These are phyloP conservation scores for Artemisia annua DNA, from an alignment of 129 eudicot genomes.

Conservation along the genomic window DNA sequence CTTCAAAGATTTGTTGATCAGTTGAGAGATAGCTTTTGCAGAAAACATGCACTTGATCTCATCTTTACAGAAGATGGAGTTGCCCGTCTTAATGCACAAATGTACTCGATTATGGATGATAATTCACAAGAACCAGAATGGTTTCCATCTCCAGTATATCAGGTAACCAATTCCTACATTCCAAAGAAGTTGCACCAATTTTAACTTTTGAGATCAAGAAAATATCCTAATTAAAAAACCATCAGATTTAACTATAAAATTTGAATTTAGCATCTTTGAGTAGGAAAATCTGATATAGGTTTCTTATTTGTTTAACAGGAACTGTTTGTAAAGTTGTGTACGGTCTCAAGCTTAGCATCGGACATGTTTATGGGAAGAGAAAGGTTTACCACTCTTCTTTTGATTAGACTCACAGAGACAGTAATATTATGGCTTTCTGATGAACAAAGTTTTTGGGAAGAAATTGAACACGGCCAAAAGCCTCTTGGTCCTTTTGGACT, in stretches of 20 bases:
- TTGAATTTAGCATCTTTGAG: neutral
- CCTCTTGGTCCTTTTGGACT: conserved; percentile 87
- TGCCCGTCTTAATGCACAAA: conserved; percentile 54
- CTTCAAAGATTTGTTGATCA: conserved; percentile 78
- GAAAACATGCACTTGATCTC: conserved; percentile 88
- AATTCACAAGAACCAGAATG: conserved; percentile 63
- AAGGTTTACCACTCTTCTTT: conserved; percentile 78
- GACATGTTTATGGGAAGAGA: conserved; percentile 90
- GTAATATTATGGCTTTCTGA: conserved; percentile 88
- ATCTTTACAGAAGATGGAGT: conserved; percentile 81
- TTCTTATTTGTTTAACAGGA: conserved; percentile 47
- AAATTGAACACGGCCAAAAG: conserved; percentile 66
- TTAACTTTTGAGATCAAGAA: neutral
- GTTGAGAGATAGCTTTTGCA: conserved; percentile 83
- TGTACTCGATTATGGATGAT: conserved; percentile 68
- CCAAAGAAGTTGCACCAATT: neutral
- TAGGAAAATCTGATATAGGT: neutral
- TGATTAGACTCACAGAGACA: conserved; percentile 93
- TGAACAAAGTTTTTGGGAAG: conserved; percentile 93
- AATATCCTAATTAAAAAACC: neutral
- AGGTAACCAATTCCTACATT: conserved; percentile 34
- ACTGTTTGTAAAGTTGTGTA: conserved; percentile 55
- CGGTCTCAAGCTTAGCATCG: conserved; percentile 57
- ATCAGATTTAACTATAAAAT: neutral
- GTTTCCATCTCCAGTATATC: conserved; percentile 80